These are phyloP conservation scores for Tetradesmus lagerheimii DNA, from an alignment of 139 green algal genomes.

Conservation along the genomic window DNA sequence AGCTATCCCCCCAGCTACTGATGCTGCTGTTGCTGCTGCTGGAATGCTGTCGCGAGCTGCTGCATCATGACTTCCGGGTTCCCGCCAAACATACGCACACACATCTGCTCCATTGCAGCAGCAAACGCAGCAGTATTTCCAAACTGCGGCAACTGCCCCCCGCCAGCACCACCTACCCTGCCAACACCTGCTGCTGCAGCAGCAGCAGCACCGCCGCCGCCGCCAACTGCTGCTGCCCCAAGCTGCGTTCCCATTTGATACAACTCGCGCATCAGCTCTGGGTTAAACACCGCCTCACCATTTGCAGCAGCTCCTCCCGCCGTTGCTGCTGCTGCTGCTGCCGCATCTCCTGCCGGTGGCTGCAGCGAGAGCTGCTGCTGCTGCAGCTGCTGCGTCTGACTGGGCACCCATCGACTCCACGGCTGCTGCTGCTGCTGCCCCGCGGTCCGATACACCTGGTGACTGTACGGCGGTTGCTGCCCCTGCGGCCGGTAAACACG, in stretches of 20 bases:
- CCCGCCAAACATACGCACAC: conserved; percentile 25
- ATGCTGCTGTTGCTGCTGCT: conserved; percentile 20
- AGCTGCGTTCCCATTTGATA: conserved; percentile 30
- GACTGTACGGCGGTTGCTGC: not conserved
- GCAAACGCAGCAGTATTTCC: conserved; percentile 14
- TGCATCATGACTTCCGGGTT: conserved; percentile 19
- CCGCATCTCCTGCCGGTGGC: not conserved
- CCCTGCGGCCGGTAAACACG: conserved; percentile 2
- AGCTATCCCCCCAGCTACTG: not conserved
- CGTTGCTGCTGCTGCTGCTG: not conserved
- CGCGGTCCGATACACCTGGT: not conserved
- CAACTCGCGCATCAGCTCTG: not conserved
- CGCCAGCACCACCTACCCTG: not conserved
- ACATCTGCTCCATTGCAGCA: conserved; percentile 24
- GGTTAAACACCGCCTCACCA: not conserved
- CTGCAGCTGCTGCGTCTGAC: conserved; percentile 5
- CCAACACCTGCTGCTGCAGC: not conserved
- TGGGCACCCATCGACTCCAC: not conserved
- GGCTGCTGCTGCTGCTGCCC: not conserved
- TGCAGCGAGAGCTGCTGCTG: conserved; percentile 14
- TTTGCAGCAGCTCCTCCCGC: not conserved
- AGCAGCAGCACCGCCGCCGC: not conserved
- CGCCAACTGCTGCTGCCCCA: not conserved
- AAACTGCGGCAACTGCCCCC: not conserved
- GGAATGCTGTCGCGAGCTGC: conserved; percentile 5